Evolutionary conservation across 306 rosid genomes (phyloP), one percentile per base, ranked within the genome.

Genomic region (Phaseolus lunatus): DNA sequence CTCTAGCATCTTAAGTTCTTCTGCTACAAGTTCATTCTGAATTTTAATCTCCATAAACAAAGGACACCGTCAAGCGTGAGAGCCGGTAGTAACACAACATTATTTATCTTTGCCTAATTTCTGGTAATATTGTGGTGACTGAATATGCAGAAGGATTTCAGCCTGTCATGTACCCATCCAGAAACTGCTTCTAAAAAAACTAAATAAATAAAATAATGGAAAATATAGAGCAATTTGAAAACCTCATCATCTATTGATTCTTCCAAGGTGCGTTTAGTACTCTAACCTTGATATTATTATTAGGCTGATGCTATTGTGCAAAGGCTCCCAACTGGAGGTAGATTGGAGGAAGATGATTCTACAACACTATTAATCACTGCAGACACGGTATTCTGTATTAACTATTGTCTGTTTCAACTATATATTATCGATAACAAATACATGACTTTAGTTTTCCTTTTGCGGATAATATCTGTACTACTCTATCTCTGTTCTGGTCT

Each of bases 221-320:
- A 61, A 75, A 22, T 33, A 56, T 75, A 20, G 13, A 37, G 53
- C 41, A 48, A 41, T 71, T 71, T 72, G 63, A 77, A 72, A 44
- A 44, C 4, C 66, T 70, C 44, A 13, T 71, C 23, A 54, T 22
- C 7, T 29, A 39, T 80, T 62, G 56, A 66, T 71, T 57, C 9
- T 76, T 80, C 47, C 76, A 31, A 59, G 66, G 26, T 67, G 41
- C 33, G 22, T 66, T 70, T 16, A 69, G 39, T 58, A 39, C 48
- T 49, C 70, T 81, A 37, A 67, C 50, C 39, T 67, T 53, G 72
- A 44, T 76, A 76, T 70, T 82, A 78, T 78, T 78, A 52, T 62
- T 85, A 95, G 98, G 98, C 98, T 79, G 96, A 92, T 89, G 96
- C 96, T 77, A 88, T 95, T 63, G 72, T 90, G 66, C 83, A 91